These are phyloP conservation scores for Haematococcus lacustris DNA, from an alignment of 139 green algal genomes.

Conservation along the genomic window DNA sequence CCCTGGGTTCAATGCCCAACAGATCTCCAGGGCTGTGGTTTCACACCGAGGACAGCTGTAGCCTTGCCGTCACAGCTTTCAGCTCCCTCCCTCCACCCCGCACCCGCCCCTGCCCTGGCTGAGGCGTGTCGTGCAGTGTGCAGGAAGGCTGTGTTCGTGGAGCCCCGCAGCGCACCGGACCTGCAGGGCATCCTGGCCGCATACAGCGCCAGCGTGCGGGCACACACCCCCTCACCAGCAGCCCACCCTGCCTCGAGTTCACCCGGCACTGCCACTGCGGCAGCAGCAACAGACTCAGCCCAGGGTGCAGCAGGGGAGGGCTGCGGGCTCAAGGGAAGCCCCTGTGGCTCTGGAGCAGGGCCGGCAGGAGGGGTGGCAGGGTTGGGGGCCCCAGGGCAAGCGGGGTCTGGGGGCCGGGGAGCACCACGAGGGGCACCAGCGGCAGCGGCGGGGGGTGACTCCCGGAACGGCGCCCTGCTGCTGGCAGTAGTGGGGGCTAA, in stretches of 20 bases:
- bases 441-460: no score
- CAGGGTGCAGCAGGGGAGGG: no score
- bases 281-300: neutral
- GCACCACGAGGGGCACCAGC: neutral
- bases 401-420: slow-evolving; percentile 59
- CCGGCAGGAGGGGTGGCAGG: neutral
- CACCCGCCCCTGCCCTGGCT: no score
- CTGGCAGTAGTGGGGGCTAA: slow-evolving; percentile 92
- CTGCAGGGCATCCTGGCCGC: slow-evolving; percentile 58
- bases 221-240: neutral
- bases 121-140: no score
- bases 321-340: no score
- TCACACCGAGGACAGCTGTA: no score
- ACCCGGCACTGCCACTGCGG: neutral
- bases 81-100: no score
- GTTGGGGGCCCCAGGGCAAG: slow-evolving; percentile 5
- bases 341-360: no score
- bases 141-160: slow-evolving; percentile 52
- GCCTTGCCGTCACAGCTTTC: no score
- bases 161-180: slow-evolving; percentile 48
- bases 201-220: neutral
- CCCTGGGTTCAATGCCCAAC: no score
- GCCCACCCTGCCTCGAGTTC: neutral
- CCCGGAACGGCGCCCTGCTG: no score
- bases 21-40: no score